phyloP scores from a whole-genome alignment of 768 basidiomycete species.

The Trametes sanguinea region DNA sequence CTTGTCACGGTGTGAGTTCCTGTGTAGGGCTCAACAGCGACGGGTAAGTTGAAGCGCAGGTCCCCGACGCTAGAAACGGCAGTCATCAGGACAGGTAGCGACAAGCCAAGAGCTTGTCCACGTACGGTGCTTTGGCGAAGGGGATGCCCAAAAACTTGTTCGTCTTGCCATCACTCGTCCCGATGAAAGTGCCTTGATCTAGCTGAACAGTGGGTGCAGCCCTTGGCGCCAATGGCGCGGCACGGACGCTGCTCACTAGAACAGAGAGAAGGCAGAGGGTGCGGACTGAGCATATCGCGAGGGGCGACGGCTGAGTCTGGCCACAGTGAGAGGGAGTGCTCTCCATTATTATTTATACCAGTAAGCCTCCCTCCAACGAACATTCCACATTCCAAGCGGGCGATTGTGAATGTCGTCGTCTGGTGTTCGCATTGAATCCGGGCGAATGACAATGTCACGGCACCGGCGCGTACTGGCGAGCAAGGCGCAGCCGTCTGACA shows the following conservation, averaged over 20 bases:
- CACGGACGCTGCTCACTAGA: slow-evolving; percentile 3
- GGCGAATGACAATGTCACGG: background rate
- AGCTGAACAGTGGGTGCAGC: slow-evolving; percentile 16
- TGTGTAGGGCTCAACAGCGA: slow-evolving; percentile 31
- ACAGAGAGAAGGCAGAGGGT: slow-evolving; percentile 10
- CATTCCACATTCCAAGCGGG: background rate
- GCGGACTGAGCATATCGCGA: slow-evolving; percentile 8
- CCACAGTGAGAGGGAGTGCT: no score
- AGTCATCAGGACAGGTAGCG: background rate
- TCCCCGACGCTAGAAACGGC: slow-evolving; percentile 21
- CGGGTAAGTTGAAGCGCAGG: slow-evolving; percentile 28
- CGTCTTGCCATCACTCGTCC: slow-evolving; percentile 7
- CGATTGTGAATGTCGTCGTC: no score
- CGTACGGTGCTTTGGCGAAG: slow-evolving; percentile 22
- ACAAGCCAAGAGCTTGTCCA: background rate
- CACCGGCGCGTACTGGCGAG: background rate
- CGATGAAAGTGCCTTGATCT: slow-evolving; percentile 22
- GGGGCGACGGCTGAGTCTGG: background rate
- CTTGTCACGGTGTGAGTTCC: slow-evolving; percentile 38
- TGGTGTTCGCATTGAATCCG: background rate
- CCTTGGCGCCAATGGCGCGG: slow-evolving; percentile 10
- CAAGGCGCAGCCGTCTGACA: background rate
- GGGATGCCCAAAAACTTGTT: slow-evolving; percentile 24
- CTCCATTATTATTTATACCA: no score
- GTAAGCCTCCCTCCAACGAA: background rate